These are phyloP conservation scores for Penicillium alfredii DNA, from an alignment of 495 filamentous ascomycete genomes.

Conservation along the genomic window DNA sequence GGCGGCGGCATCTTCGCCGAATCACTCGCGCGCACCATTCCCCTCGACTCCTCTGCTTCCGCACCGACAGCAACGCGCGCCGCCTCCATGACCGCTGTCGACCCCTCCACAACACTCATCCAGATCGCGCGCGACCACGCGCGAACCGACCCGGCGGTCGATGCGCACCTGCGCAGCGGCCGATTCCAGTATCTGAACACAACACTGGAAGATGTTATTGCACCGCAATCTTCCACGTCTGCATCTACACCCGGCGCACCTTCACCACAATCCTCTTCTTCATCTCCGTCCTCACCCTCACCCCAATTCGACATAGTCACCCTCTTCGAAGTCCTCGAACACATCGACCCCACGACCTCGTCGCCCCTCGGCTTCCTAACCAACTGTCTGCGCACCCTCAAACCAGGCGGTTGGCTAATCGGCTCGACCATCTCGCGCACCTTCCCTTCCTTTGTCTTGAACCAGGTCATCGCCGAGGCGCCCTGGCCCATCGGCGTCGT, in stretches of 20 bases:
- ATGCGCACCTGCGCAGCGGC: slow-evolving; percentile 39
- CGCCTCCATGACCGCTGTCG: slow-evolving; percentile 69
- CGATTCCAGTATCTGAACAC: slow-evolving; percentile 66
- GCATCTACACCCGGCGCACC: too few species aligned
- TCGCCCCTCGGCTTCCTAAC: slow-evolving; percentile 65
- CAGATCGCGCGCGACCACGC: slow-evolving; percentile 71
- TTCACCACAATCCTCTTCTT: neutral
- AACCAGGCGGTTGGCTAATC: slow-evolving; percentile 88
- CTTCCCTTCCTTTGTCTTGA: slow-evolving; percentile 80
- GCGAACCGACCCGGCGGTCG: slow-evolving; percentile 54
- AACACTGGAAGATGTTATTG: slow-evolving; percentile 61
- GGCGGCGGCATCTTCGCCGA: slow-evolving; percentile 97
- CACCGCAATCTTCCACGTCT: slow-evolving; percentile 16
- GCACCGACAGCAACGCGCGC: slow-evolving; percentile 52
- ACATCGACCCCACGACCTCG: slow-evolving; percentile 53
- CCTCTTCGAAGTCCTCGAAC: slow-evolving; percentile 91
- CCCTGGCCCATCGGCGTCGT: slow-evolving; percentile 74
- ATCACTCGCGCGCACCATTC: slow-evolving; percentile 67
- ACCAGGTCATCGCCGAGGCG: slow-evolving; percentile 85
- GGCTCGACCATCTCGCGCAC: slow-evolving; percentile 86
- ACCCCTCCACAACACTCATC: slow-evolving; percentile 75
- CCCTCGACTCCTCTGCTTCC: slow-evolving; percentile 40
- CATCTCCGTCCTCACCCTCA: slow-evolving; percentile 2
- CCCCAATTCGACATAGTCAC: slow-evolving; percentile 66
- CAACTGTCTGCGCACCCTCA: slow-evolving; percentile 62